A percentile compares a stretch with the other conserved stretches of the same genome.
Conservation (phyloP, 345 rosid genomes). For the Gossypium sturtianum region DNA sequence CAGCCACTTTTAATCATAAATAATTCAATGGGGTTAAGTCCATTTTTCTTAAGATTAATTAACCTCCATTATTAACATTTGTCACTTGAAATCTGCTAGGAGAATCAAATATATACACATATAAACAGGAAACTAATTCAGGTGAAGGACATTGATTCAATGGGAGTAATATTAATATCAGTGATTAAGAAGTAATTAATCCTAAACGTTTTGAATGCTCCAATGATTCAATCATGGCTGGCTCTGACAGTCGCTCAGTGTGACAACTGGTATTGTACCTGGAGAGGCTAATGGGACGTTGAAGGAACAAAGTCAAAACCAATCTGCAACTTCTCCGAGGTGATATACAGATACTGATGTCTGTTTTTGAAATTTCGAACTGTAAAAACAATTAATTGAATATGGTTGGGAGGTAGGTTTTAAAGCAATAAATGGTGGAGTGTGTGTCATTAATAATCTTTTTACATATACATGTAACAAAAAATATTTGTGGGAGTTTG, state of each 20-base stretch:
- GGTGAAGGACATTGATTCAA: not conserved
- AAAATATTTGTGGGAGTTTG: constrained; percentile 23
- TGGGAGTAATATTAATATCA: not conserved
- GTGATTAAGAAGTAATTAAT: not conserved
- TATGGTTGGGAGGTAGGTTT: constrained; percentile 1
- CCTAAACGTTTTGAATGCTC: not conserved
- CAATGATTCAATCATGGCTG: constrained; percentile 13
- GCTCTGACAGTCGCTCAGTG: not conserved
- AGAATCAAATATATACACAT: not conserved
- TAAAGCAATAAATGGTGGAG: not conserved
- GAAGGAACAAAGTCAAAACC: constrained; percentile 3
- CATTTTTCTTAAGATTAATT: not conserved
- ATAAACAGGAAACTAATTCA: not conserved
- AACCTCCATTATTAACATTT: not conserved
- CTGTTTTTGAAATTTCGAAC: constrained; percentile 6
- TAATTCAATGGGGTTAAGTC: not conserved
- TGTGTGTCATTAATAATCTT: constrained; percentile 8
- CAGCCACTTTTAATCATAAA: not conserved
- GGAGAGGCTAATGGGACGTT: constrained; percentile 1
- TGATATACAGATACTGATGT: not conserved
- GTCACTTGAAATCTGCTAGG: not conserved
- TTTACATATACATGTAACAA: not conserved
- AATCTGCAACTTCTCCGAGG: constrained; percentile 8
- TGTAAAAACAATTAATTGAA: not conserved
- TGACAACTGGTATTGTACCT: constrained; percentile 9